Base-by-base conservation (phyloP, 1,284 basidiomycete genomes). In the Lignosus rhinocerotis region DNA sequence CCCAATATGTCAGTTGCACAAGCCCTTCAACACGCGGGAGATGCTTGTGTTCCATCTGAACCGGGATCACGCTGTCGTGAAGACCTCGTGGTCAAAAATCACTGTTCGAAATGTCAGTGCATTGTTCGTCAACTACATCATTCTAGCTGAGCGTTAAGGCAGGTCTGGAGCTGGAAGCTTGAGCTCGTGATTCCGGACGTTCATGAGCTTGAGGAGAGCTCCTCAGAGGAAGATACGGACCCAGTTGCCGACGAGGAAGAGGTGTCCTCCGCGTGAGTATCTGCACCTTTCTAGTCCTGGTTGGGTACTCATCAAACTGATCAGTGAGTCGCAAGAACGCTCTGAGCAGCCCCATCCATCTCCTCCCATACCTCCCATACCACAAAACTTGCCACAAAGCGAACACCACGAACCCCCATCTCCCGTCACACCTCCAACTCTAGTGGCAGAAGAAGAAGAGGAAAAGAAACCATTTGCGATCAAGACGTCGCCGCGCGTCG, bases 1-100 rank as follows among this genome's bases (percentile, higher is more conserved):
- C 66, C 88, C 88, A 0, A 60, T 90, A 16, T 91, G 88, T 66
- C 73, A 78, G 46, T 64, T 86, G 3, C 77, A 85, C 49, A 76
- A 76, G 6, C 63, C 58, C 0, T 83, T 91, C 50, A 57, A 66
- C 6, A 84, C 79, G 12, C 74, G 72, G 25, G 76, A 73, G 17
- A 79, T 84, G 74, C 71, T 90, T 0, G 68, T 72, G 33, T 76
- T 70, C 30, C 88, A 91, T 68, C 61, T 90, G 12, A 61, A 69
- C 5, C 79, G 78, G 73, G 82, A 86, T 66, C 88, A 91, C 65
- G 34, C 65, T 0, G 78, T 78, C 19, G 73, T 83, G 19, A 66
- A 71, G 41, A 66, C 72, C 1, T 68, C 71, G 39, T 87, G 85
- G 84, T 57, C 70, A 33, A 63, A 70, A n/a, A 66, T 67, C 3